Conservation (phyloP, 768 basidiomycete species). For the Rhodotorula sphaerocarpa region DNA sequence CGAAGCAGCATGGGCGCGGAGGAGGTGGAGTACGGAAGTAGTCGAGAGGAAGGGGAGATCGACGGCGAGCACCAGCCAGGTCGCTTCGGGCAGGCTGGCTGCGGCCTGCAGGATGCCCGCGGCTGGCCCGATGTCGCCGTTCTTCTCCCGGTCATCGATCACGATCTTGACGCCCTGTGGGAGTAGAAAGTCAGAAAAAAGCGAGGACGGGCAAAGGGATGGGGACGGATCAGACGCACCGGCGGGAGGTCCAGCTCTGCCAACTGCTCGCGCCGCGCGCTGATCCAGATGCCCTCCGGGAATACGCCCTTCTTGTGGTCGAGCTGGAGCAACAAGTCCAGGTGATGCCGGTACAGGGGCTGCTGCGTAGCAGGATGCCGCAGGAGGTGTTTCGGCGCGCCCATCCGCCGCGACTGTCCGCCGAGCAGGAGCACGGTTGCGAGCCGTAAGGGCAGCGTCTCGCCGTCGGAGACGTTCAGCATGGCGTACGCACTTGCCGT, state of each 20-base stretch:
- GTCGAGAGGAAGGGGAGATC: conserved; percentile 32
- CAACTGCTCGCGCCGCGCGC: conserved; percentile 6
- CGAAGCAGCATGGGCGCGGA: not conserved
- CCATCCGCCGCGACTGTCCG: not conserved
- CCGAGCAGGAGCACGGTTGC: conserved; percentile 6
- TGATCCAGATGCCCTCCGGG: conserved; percentile 8
- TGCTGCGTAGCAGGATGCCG: not conserved
- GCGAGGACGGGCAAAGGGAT: too few species aligned
- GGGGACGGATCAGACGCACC: too few species aligned
- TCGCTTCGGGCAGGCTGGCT: not conserved
- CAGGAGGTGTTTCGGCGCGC: conserved; percentile 7
- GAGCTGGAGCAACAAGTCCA: not conserved
- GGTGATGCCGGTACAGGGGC: conserved; percentile 1
- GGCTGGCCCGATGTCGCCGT: conserved; percentile 33
- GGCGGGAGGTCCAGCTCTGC: not conserved
- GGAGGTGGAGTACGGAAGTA: conserved; percentile 20
- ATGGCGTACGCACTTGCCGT: too few species aligned
- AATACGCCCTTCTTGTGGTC: not conserved
- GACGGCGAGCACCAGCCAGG: conserved; percentile 29
- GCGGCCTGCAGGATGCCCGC: conserved; percentile 28
- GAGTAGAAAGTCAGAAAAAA: not conserved
- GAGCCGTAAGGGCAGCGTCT: too few species aligned
- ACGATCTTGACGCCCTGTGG: not conserved
- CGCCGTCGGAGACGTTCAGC: too few species aligned
- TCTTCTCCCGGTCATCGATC: conserved; percentile 4